A percentile compares a stretch with the other conserved stretches of the same genome.
These are phyloP conservation scores for Leptographium radiaticola DNA, from an alignment of 2,329 filamentous ascomycete genomes.

Conservation along the genomic window DNA sequence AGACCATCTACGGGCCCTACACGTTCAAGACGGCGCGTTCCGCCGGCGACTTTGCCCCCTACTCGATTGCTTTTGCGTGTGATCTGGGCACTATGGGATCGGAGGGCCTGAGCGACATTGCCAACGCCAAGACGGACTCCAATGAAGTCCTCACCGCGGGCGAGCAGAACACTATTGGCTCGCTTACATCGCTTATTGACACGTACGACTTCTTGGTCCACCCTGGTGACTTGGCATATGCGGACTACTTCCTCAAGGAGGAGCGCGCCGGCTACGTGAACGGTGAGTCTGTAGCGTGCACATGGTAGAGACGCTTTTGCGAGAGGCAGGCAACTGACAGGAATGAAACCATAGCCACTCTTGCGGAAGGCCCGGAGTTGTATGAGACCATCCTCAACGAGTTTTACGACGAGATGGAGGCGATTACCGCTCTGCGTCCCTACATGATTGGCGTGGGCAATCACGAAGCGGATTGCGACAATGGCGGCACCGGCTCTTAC, in stretches of 20 bases:
- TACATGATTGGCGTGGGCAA: conserved; percentile 29
- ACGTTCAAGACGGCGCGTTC: conserved; percentile 22
- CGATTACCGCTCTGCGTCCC: conserved; percentile 27
- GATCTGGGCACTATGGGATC: conserved; percentile 8
- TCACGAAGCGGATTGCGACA: conserved; percentile 22
- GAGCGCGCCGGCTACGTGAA: conserved; percentile 23
- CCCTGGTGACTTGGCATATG: conserved; percentile 36
- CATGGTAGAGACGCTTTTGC: too few relatives aligned
- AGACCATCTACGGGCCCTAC: neutral
- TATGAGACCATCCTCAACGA: conserved; percentile 39
- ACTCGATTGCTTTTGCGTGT: conserved; percentile 31
- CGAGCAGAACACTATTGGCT: conserved; percentile 8
- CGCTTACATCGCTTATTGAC: conserved; percentile 3
- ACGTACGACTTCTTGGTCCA: conserved; percentile 25
- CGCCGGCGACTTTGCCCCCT: conserved; percentile 26
- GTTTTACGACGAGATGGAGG: conserved; percentile 33
- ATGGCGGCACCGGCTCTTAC: conserved; percentile 25
- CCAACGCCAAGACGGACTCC: conserved; percentile 2
- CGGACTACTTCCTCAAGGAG: conserved; percentile 29
- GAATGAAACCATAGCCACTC: neutral
- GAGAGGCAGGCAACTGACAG: neutral
- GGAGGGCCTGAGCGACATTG: conserved; percentile 5
- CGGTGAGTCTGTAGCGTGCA: too few relatives aligned
- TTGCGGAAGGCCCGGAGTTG: conserved; percentile 27
- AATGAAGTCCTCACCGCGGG: conserved; percentile 2